These are phyloP conservation scores for Thecaphora frezii DNA, from an alignment of 1,284 basidiomycete species.

Conservation along the genomic window DNA sequence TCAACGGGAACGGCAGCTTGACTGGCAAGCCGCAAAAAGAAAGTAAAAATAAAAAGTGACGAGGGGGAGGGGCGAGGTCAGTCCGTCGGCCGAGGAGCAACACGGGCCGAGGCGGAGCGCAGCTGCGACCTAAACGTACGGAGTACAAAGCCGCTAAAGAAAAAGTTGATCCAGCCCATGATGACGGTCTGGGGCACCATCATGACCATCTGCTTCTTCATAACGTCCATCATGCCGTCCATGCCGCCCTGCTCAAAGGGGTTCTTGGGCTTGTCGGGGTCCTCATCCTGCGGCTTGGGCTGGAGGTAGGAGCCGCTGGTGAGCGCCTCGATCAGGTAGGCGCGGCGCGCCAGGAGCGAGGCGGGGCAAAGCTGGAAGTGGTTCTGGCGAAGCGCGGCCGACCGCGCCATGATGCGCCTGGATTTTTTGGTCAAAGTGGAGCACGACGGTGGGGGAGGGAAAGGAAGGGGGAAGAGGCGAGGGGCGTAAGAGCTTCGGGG, in stretches of 20 bases:
- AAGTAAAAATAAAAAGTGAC: not conserved
- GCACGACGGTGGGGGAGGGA: not conserved
- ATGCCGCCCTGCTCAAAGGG: conserved; percentile 79
- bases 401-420: conserved; percentile 48
- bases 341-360: conserved; percentile 39
- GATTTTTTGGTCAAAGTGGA: not conserved
- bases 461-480: not conserved
- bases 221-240: conserved; percentile 98
- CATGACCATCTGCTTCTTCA: conserved; percentile 95
- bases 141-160: conserved; percentile 96
- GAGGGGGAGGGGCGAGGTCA: not conserved
- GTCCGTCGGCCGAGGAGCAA: no score
- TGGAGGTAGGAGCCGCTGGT: conserved; percentile 49
- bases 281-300: conserved; percentile 33
- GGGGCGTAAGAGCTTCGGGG: not conserved
- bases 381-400: conserved; percentile 42
- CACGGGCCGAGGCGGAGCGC: no score
- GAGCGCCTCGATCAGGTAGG: conserved; percentile 42
- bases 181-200: conserved; percentile 74
- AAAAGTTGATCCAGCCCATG: conserved; percentile 99
- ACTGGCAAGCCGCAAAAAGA: conserved; percentile 57
- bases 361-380: conserved; percentile 44
- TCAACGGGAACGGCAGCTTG: conserved; percentile 94
- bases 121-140: conserved; percentile 64
- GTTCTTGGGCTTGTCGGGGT: conserved; percentile 61